Evolutionary conservation across 2,329 filamentous ascomycete genomes (phyloP), one percentile per base, ranked within the genome.

Genomic region (Cordyceps cateniannulata): DNA sequence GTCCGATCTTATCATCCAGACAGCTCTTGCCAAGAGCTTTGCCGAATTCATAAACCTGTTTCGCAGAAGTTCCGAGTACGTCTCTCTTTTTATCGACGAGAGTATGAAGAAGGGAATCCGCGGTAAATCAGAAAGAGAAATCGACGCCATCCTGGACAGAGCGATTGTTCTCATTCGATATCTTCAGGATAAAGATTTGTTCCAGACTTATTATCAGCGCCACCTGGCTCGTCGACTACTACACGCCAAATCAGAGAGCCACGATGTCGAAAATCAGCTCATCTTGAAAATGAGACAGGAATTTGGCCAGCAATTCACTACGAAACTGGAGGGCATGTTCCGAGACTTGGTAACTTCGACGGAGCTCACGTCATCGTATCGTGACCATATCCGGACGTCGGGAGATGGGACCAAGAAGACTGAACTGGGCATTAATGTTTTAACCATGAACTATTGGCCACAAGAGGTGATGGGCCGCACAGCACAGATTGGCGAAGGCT

Each of bases 201-300:
- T 99, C 69, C 93, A 99, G 76, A 86, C 90, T 5, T 99, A 99
- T 74, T 98, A 99, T 79, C 96, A 98, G 79, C 96, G 96, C 72
- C 95, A 99, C 75, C 82, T 99, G 25, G 93, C 91, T 49, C 88
- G 91, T 62, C 86, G 95, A 56, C 78, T 99, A 47, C 79, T 99
- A 20, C 90, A 95, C 76, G 90, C 88, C 70, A 96, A 95, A 68
- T 93, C 91, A 0, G 88, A 96, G 66, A 96, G 90, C 70, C 88
- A 91, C 65, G 93, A 97, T 69, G 91, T 92, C 1, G 95, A 99
- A 75, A 93, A 93, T 72, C 89, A 95, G 69, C 96, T 99, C 85
- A 95, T 99, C 57, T 89, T 88, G 0, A 90, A 93, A 65, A 97
- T 99, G 92, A 98, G 97, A 81, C 85, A 95, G 70, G 93, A 97